These are phyloP conservation scores for Brassica juncea DNA, from an alignment of 345 rosid species.

Conservation along the genomic window DNA sequence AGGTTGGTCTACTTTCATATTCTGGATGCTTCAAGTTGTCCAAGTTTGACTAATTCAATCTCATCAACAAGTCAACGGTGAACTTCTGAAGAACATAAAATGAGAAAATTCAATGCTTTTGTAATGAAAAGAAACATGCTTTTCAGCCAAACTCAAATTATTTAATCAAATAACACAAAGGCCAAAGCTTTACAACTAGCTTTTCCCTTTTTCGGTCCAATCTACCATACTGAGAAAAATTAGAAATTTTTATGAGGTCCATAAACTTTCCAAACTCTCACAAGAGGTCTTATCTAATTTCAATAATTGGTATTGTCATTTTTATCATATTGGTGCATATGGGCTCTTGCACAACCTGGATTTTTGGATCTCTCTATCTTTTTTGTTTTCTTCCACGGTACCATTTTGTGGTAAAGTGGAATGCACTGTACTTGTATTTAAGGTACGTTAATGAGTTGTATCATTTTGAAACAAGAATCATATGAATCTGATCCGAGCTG, in stretches of 20 bases:
- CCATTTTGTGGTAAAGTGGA: slow-evolving; percentile 4
- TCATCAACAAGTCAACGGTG: slow-evolving; percentile 26
- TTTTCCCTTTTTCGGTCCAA: slow-evolving; percentile 8
- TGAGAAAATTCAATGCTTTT: slow-evolving; percentile 11
- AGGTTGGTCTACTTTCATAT: slow-evolving; percentile 35
- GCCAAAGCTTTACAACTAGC: background rate
- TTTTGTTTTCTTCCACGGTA: background rate
- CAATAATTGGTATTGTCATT: background rate
- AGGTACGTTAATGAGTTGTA: background rate
- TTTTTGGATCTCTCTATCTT: background rate
- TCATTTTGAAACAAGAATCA: background rate
- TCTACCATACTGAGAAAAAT: slow-evolving; percentile 6
- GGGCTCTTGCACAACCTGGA: slow-evolving; percentile 13
- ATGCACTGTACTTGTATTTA: background rate
- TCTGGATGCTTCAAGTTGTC: slow-evolving; percentile 24
- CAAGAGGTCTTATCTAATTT: slow-evolving; percentile 8
- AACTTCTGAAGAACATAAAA: background rate
- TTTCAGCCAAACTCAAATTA: slow-evolving; percentile 1
- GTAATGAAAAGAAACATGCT: background rate
- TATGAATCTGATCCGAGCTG: background rate
- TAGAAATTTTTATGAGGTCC: background rate
- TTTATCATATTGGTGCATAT: background rate
- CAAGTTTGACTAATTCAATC: slow-evolving; percentile 28
- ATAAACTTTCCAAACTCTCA: background rate
- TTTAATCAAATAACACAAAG: background rate